phyloP scores from a whole-genome alignment of 208 protist species.

The Trypanosomatidae sp. region DNA sequence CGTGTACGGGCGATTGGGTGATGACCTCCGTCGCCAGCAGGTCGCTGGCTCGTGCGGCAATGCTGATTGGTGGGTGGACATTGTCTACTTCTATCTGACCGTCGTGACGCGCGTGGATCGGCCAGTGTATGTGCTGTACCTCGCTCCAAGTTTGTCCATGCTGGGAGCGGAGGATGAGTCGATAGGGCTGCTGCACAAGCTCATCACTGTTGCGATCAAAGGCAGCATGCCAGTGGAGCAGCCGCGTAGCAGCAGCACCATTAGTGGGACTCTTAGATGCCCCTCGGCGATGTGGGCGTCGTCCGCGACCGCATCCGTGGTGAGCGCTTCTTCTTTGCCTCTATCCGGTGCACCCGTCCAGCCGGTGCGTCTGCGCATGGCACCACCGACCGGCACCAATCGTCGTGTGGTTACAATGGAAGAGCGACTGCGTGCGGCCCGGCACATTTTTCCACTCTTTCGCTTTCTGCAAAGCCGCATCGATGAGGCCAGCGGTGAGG shows the following conservation, averaged over 20 bases:
- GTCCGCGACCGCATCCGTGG: background rate
- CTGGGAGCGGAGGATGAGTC: slow-evolving; percentile 59
- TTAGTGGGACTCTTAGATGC: background rate
- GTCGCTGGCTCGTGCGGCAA: slow-evolving; percentile 63
- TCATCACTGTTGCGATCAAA: slow-evolving; percentile 68
- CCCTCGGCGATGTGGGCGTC: background rate
- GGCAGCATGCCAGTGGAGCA: slow-evolving; percentile 61
- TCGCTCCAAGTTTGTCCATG: slow-evolving; percentile 68
- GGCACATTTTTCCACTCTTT: slow-evolving; percentile 66
- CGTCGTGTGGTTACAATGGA: slow-evolving; percentile 49
- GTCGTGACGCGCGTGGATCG: slow-evolving; percentile 43
- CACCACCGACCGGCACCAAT: slow-evolving; percentile 33
- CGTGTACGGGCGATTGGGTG: slow-evolving; percentile 55
- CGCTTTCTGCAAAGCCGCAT: slow-evolving; percentile 45
- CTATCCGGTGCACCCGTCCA: slow-evolving; percentile 6
- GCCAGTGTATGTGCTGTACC: slow-evolving; percentile 61
- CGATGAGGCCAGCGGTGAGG: slow-evolving; percentile 45
- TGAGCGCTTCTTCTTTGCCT: background rate
- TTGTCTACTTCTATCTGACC: slow-evolving; percentile 57
- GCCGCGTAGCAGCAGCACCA: slow-evolving; percentile 13
- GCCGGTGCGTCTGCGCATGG: slow-evolving; percentile 71
- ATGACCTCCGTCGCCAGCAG: slow-evolving; percentile 62
- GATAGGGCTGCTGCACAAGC: slow-evolving; percentile 69
- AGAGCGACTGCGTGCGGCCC: slow-evolving; percentile 58
- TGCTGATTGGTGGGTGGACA: slow-evolving; percentile 75